Evolutionary conservation across 148 eudicot species (phyloP), one percentile per base, ranked within the genome.

Genomic region (Vaccinium corymbosum): DNA sequence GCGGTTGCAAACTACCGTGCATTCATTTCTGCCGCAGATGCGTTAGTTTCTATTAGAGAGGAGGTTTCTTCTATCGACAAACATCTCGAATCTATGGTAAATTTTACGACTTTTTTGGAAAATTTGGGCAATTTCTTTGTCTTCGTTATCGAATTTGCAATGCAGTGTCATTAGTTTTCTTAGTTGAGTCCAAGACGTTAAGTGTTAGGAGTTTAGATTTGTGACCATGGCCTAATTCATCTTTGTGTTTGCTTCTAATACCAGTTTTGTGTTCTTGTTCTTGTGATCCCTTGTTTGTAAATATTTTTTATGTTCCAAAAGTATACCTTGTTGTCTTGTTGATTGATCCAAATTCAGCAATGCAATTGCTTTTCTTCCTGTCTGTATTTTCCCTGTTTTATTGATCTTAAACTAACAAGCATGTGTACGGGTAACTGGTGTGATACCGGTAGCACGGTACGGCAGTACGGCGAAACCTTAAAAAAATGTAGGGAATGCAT

Each of bases 1-100:
- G 98, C 99, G n/a, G 99, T 97, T 22, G 86, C 92, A 0, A 95
- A 95, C 88, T 95, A 97, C 86, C 94, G 98, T 19, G 94, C 99
- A 7, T 97, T 97, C 88, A 97, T 95, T 56, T 90, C 98, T 5
- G 98, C 98, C 3, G 98, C 98, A 7, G 99, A 97, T 87, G 99
- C 99, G 38, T 87, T 97, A 91, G 92, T 89, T 83, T 85, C 92
- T 14, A 91, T 97, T 70, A 85, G 93, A 16, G 90, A 92, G 81
- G 98, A 97, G 84, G 96, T 97, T 84, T 91, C 96, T 71, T 92
- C 98, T 7, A 92, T 97, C 80, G 98, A 97, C 84, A 88, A 92
- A 42, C 98, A 97, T 85, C 97, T 97, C 76, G 95, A 94, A 79
- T 89, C 94, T 55, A 76, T 97, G 97, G 99, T 97, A 92, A 72